A percentile compares a stretch with the other conserved stretches of the same genome.
Conservation (phyloP, 495 filamentous ascomycete genomes). For the Tuber brumale region DNA sequence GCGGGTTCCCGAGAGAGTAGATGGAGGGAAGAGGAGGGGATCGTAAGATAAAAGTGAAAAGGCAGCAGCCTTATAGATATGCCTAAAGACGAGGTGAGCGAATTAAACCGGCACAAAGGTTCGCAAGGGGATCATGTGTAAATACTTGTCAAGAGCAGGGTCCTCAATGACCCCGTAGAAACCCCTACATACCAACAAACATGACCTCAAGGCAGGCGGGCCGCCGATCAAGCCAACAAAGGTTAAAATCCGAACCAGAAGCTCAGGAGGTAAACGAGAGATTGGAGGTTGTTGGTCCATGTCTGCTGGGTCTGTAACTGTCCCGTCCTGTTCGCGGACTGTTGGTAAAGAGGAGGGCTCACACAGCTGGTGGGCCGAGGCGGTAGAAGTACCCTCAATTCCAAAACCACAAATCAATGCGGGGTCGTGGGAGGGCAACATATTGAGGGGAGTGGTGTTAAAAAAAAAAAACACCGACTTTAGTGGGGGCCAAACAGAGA, state of each 20-base stretch:
- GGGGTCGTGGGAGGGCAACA: neutral
- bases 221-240: constrained; percentile 27
- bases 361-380: neutral
- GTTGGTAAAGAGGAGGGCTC: neutral
- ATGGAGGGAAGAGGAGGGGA: constrained; percentile 20
- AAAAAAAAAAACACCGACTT: neutral
- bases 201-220: constrained; percentile 26
- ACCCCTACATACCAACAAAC: constrained; percentile 27
- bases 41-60: constrained; percentile 31
- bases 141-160: constrained; percentile 31
- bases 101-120: constrained; percentile 13
- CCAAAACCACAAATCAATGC: neutral
- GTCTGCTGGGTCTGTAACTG: neutral
- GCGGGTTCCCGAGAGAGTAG: constrained; percentile 28
- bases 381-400: neutral
- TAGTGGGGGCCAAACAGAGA: neutral
- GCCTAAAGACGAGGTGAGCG: constrained; percentile 20
- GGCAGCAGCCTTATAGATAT: constrained; percentile 32
- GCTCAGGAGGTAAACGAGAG: constrained; percentile 26
- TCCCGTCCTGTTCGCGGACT: neutral
- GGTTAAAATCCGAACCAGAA: constrained; percentile 32
- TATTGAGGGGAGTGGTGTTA: neutral
- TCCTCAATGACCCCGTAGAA: constrained; percentile 35
- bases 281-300: constrained; percentile 23
- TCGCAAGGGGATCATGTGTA: neutral